A percentile compares a stretch with the other conserved stretches of the same genome.
Conservation (phyloP, 257 asterid genomes). For the Solanum rostratum region DNA sequence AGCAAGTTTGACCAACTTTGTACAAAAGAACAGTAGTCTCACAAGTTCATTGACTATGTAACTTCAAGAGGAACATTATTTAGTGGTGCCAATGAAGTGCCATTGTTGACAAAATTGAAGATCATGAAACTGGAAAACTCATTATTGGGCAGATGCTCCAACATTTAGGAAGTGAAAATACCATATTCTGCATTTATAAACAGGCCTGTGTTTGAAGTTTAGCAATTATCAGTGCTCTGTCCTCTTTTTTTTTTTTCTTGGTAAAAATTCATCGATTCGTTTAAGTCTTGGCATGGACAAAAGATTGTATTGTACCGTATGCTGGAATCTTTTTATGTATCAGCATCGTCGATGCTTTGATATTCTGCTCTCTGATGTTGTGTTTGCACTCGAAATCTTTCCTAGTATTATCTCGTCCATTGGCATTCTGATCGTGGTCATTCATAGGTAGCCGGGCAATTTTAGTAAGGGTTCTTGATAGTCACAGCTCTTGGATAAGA, state of each 20-base stretch:
- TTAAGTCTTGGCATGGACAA: not conserved
- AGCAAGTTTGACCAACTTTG: constrained; percentile 14
- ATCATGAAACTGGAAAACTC: not conserved
- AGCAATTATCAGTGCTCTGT: not conserved
- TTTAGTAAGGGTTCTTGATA: not conserved
- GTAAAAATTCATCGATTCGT: not conserved
- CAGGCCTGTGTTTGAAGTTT: not conserved
- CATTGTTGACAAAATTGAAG: constrained; percentile 2
- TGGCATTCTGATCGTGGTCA: not conserved
- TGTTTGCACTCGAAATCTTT: not conserved
- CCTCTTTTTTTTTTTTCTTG: not conserved
- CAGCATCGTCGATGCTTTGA: not conserved
- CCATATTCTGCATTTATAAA: not conserved
- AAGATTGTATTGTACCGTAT: not conserved
- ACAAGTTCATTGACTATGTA: not conserved
- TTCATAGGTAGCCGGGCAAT: not conserved
- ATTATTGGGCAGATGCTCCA: constrained; percentile 1
- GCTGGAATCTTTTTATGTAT: not conserved
- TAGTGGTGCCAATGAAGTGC: not conserved
- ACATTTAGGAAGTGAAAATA: constrained; percentile 13
- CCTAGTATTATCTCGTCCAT: not conserved
- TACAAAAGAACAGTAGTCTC: constrained; percentile 8
- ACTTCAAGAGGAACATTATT: not conserved
- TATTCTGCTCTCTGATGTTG: not conserved
- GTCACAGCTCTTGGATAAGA: not conserved